Conservation (phyloP, 352 stramenopile genomes). For the Phytophthora capsici region DNA sequence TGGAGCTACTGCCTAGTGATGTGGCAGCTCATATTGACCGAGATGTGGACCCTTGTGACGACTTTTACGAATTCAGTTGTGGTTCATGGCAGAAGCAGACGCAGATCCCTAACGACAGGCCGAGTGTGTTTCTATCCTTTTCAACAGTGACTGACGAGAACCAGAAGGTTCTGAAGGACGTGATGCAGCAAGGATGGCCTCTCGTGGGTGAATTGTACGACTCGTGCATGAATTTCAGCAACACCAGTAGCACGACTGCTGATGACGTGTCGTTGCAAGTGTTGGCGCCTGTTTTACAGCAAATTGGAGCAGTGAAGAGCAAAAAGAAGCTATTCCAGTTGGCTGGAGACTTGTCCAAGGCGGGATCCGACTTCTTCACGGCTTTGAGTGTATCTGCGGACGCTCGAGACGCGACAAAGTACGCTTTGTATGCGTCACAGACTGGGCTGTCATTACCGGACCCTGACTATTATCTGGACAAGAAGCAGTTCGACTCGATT, state of each 20-base stretch:
- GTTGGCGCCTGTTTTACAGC: slow-evolving; percentile 43
- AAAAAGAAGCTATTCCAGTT: slow-evolving; percentile 58
- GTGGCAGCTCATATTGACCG: slow-evolving; percentile 57
- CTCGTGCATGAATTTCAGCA: slow-evolving; percentile 72
- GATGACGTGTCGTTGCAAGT: slow-evolving; percentile 28
- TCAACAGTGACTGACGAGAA: slow-evolving; percentile 42
- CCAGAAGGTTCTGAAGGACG: slow-evolving; percentile 47
- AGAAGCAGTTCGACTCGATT: slow-evolving; percentile 78
- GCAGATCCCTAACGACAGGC: slow-evolving; percentile 46
- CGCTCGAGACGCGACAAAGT: slow-evolving; percentile 83
- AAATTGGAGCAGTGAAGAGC: slow-evolving; percentile 40
- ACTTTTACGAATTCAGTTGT: slow-evolving; percentile 84
- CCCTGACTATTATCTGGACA: slow-evolving; percentile 93
- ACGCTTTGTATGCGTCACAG: slow-evolving; percentile 86
- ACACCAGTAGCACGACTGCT: slow-evolving; percentile 49
- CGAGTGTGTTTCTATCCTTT: slow-evolving; percentile 46
- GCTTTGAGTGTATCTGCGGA: slow-evolving; percentile 73
- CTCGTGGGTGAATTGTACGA: slow-evolving; percentile 61
- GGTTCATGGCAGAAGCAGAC: slow-evolving; percentile 54
- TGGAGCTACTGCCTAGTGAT: slow-evolving; percentile 37
- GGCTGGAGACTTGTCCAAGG: slow-evolving; percentile 57
- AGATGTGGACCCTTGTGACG: slow-evolving; percentile 57
- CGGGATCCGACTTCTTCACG: slow-evolving; percentile 84
- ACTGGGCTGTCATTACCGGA: slow-evolving; percentile 89
- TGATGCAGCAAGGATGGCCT: slow-evolving; percentile 73